phyloP scores from a whole-genome alignment of 768 basidiomycete genomes.

The Boletus sp. region DNA sequence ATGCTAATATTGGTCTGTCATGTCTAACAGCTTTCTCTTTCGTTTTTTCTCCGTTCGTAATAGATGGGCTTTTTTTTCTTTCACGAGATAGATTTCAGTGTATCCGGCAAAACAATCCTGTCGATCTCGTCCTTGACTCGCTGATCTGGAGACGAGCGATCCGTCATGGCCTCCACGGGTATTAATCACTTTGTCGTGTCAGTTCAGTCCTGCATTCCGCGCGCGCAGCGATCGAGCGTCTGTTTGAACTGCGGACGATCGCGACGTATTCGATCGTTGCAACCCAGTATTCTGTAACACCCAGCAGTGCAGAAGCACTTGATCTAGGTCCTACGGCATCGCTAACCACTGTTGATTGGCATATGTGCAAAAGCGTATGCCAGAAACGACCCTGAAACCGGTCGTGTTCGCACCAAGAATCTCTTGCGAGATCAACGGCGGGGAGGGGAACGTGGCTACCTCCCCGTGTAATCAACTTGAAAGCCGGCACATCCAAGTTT shows the following conservation, averaged over 20 bases:
- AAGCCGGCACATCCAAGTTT: neutral
- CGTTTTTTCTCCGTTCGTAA: slow-evolving; percentile 1
- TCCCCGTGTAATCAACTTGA: neutral
- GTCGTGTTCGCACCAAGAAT: neutral
- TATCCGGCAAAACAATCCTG: neutral
- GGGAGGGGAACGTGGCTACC: neutral
- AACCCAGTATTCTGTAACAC: neutral
- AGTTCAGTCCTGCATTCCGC: neutral
- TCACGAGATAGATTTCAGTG: neutral
- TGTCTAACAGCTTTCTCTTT: too few species aligned
- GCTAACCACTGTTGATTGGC: neutral
- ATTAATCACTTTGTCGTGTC: too few species aligned
- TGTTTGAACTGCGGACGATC: neutral
- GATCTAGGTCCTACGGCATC: neutral
- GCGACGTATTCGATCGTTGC: neutral
- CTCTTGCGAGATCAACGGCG: too few species aligned
- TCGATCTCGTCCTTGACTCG: slow-evolving; percentile 3
- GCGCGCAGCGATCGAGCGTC: neutral
- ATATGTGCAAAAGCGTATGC: neutral
- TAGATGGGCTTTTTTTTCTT: slow-evolving; percentile 2
- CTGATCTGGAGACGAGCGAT: neutral
- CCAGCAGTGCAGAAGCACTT: neutral
- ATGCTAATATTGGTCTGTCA: neutral
- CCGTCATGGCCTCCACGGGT: slow-evolving; percentile 1
- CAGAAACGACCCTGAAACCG: neutral